A percentile compares a stretch with the other conserved stretches of the same genome.
These are phyloP conservation scores for Suillus clintonianus DNA, from an alignment of 768 basidiomycete species.

Conservation along the genomic window DNA sequence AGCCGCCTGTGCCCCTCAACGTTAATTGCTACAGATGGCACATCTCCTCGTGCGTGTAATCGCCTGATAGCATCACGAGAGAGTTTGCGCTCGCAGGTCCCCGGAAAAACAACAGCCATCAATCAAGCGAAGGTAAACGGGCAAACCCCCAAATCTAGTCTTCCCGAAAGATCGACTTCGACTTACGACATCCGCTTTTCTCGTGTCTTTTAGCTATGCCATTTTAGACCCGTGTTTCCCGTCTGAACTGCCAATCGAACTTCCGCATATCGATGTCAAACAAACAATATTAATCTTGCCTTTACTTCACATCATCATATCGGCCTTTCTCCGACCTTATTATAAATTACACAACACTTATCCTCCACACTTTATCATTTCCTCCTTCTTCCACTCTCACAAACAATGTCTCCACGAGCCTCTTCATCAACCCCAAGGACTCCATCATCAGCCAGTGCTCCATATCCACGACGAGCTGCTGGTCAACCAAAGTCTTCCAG, in stretches of 20 bases:
- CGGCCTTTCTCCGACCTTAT: conserved; percentile 19
- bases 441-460: no score
- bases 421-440: conserved; percentile 38
- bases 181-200: conserved; percentile 38
- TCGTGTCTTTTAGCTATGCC: conserved; percentile 32
- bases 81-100: neutral
- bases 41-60: neutral
- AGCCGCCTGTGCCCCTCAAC: neutral
- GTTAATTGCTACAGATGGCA: neutral
- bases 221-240: conserved; percentile 11
- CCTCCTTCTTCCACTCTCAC: no score
- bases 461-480: conserved; percentile 48
- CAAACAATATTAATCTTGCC: conserved; percentile 16
- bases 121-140: neutral
- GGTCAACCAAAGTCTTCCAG: conserved; percentile 75
- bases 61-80: neutral
- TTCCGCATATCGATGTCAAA: conserved; percentile 31
- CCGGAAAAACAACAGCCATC: neutral
- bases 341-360: conserved; percentile 16
- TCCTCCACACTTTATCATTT: conserved; percentile 24
- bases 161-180: conserved; percentile 28
- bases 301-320: conserved; percentile 10
- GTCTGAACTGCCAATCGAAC: conserved; percentile 15
- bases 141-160: conserved; percentile 21
- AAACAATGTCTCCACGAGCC: conserved; percentile 68